phyloP scores from a whole-genome alignment of 768 basidiomycete species.

The Artomyces pyxidatus region DNA sequence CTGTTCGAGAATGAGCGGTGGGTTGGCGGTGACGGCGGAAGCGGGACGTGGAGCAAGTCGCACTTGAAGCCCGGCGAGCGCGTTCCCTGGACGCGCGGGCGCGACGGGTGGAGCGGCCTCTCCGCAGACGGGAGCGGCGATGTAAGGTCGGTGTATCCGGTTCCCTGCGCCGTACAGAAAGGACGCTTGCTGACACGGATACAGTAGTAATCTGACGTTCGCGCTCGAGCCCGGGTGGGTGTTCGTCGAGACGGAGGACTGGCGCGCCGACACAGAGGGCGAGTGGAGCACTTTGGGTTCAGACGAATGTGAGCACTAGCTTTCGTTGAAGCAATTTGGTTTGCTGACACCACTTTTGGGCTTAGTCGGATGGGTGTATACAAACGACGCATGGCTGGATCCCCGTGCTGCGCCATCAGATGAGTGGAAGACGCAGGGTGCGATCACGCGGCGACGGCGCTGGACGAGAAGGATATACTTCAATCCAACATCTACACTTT shows the following conservation, averaged over 20 bases:
- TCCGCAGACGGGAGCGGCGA: slow-evolving; percentile 36
- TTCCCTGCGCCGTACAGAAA: neutral
- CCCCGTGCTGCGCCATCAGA: slow-evolving; percentile 32
- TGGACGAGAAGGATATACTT: slow-evolving; percentile 67
- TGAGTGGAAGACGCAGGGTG: slow-evolving; percentile 33
- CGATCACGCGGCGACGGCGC: slow-evolving; percentile 55
- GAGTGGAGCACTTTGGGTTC: slow-evolving; percentile 41
- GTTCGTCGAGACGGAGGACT: slow-evolving; percentile 71
- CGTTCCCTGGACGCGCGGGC: slow-evolving; percentile 58
- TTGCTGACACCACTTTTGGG: too few species aligned
- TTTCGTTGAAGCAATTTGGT: slow-evolving; percentile 13
- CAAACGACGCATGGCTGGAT: slow-evolving; percentile 67
- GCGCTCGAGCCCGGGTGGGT: slow-evolving; percentile 67
- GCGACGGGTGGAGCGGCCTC: slow-evolving; percentile 64
- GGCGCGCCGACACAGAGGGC: slow-evolving; percentile 58
- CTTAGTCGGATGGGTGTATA: slow-evolving; percentile 84
- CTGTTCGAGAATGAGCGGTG: slow-evolving; percentile 79
- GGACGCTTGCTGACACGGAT: slow-evolving; percentile 8
- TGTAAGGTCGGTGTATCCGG: slow-evolving; percentile 47
- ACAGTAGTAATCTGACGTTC: slow-evolving; percentile 76
- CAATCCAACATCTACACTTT: too few species aligned
- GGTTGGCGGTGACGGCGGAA: slow-evolving; percentile 11
- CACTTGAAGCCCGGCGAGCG: slow-evolving; percentile 38
- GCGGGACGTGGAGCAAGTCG: slow-evolving; percentile 30
- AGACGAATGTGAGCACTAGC: slow-evolving; percentile 26